phyloP scores from a whole-genome alignment of 2,329 filamentous ascomycete genomes.

The Aspergillus tanneri region DNA sequence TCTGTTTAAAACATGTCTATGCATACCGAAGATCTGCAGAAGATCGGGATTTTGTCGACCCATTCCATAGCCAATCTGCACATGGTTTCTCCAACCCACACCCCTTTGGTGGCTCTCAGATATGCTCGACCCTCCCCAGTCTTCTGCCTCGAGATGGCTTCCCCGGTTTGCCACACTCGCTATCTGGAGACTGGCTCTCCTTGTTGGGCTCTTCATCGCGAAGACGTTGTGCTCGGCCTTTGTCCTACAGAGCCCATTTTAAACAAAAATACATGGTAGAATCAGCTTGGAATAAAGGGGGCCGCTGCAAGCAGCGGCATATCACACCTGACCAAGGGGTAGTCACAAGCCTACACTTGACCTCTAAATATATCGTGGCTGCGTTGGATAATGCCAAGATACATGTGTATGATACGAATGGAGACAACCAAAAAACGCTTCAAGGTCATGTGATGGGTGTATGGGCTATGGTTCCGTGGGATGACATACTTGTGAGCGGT shows the following conservation, averaged over 20 bases:
- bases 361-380: constrained; percentile 93
- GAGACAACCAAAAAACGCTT: constrained; percentile 81
- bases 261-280: constrained; percentile 97
- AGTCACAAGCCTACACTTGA: constrained; percentile 91
- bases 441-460: constrained; percentile 98
- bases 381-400: constrained; percentile 98
- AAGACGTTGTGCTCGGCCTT: constrained; percentile 61
- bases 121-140: constrained; percentile 27
- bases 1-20: constrained; percentile 95
- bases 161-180: constrained; percentile 46
- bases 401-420: constrained; percentile 92
- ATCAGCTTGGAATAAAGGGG: constrained; percentile 91
- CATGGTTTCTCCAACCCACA: constrained; percentile 23
- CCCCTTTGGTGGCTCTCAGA: constrained; percentile 23
- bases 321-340: constrained; percentile 97
- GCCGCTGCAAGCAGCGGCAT: constrained; percentile 76
- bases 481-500: constrained; percentile 89
- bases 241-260: constrained; percentile 93
- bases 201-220: constrained; percentile 33
- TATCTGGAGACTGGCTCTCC: constrained; percentile 35
- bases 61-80: constrained; percentile 30
- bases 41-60: constrained; percentile 37
- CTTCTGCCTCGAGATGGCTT: constrained; percentile 47
- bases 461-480: constrained; percentile 99
- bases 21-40: constrained; percentile 67